phyloP scores from a whole-genome alignment of 2,329 filamentous ascomycete species.

The Xylaria sp. region DNA sequence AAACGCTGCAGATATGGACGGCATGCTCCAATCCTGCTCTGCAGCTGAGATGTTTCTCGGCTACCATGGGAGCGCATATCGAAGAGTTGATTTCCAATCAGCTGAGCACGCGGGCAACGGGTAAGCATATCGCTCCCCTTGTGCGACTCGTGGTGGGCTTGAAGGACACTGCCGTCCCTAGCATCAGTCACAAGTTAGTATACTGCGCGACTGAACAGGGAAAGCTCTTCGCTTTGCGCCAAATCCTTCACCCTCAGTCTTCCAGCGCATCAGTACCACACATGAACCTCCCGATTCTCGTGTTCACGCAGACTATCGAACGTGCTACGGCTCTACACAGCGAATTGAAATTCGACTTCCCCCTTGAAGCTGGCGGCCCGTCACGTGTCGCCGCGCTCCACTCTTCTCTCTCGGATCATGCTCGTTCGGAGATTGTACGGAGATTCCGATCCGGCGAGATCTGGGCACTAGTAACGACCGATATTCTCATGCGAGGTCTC shows the following conservation, averaged over 20 bases:
- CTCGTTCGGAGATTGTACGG: slow-evolving; percentile 76
- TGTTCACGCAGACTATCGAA: slow-evolving; percentile 95
- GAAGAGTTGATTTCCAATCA: slow-evolving; percentile 71
- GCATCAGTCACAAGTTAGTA: slow-evolving; percentile 79
- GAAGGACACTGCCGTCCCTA: slow-evolving; percentile 92
- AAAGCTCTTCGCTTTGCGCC: slow-evolving; percentile 84
- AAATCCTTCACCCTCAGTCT: slow-evolving; percentile 74
- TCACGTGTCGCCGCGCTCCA: slow-evolving; percentile 85
- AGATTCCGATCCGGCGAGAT: slow-evolving; percentile 87
- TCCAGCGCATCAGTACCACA: slow-evolving; percentile 49
- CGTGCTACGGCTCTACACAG: slow-evolving; percentile 81
- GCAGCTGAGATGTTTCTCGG: slow-evolving; percentile 82
- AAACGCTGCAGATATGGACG: slow-evolving; percentile 80
- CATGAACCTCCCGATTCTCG: slow-evolving; percentile 81
- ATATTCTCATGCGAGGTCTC: slow-evolving; percentile 84
- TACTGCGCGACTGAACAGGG: slow-evolving; percentile 92
- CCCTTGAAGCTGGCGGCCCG: slow-evolving; percentile 76
- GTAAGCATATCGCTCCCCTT: slow-evolving; percentile 47
- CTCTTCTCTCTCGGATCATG: slow-evolving; percentile 71
- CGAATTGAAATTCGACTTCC: slow-evolving; percentile 92
- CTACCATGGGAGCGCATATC: slow-evolving; percentile 92
- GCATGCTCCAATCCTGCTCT: slow-evolving; percentile 67
- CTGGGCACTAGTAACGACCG: slow-evolving; percentile 95
- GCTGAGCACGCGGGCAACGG: slow-evolving; percentile 49
- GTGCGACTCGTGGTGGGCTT: slow-evolving; percentile 89